Evolutionary conservation across 1,284 basidiomycete species (phyloP), one percentile per base, ranked within the genome.

Genomic region (Marasmius tenuissimus): DNA sequence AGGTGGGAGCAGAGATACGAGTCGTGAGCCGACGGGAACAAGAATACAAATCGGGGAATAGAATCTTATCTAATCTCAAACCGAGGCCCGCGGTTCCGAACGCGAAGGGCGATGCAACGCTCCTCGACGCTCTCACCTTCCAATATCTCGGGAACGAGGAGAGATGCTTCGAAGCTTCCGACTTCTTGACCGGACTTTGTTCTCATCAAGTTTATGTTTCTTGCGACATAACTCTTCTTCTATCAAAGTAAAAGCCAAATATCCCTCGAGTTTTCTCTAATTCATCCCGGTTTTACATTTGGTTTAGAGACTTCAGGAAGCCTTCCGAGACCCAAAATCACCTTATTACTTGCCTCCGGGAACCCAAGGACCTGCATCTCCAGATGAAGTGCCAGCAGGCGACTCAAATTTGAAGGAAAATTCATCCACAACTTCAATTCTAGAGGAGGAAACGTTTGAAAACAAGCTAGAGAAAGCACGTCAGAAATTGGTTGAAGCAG

Each of bases 311-410:
- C 78, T 90, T 3, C 85, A 82, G 69, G 80, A 80, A 12, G 82
- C 83, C 11, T 91, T 90, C 68, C 79, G 80, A n/a, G 84, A 89
- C 64, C 85, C 86, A 0, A 75, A 78, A 1, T 89, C 88, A 1
- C 89, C 88, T 11, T 90, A 82, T 68, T 79, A 90, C 65, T 76
- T 89, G 47, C 76, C 83, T 3, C 85, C 85, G 10, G 88, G 88
- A 11, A 78, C 81, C 12, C 71, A 74, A 63, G 88, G 88, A 0
- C 89, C 88, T 38, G 82, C 79, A 6, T 84, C 84, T 0, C 85
- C 86, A 1, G 82, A 88, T 65, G 72, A 75, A 39, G 67, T 61
- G 16, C 11, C 27, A 2, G 27, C 27, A 27, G 2, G 27, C 27
- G 27, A 27, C 27, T 27, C 27, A 2, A 27, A 27, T 27, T 4